phyloP scores from a whole-genome alignment of 148 eudicot species.

The Cornus suecica region DNA sequence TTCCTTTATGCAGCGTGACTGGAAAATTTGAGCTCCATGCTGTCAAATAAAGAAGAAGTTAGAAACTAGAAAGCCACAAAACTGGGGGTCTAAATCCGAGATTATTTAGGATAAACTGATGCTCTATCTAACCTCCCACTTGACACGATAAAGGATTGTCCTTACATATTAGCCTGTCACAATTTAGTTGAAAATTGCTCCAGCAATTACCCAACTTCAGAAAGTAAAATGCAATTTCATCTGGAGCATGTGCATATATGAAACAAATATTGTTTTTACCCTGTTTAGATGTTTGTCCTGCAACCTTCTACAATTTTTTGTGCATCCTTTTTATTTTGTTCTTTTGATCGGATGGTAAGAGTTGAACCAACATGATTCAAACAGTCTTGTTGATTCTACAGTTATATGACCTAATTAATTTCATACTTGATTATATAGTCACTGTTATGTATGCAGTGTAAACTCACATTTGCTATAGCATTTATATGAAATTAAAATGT shows the following conservation, averaged over 20 bases:
- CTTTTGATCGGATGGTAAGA: not conserved
- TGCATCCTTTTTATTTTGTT: too few species aligned
- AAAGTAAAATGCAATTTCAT: not conserved
- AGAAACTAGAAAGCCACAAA: not conserved
- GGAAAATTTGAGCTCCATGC: not conserved
- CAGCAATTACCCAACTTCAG: not conserved
- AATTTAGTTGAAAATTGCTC: not conserved
- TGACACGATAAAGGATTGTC: not conserved
- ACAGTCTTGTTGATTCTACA: constrained; percentile 4
- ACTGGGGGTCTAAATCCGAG: not conserved
- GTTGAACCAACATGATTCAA: not conserved
- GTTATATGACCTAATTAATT: not conserved
- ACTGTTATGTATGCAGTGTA: not conserved
- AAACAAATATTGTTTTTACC: too few species aligned
- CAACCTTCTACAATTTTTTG: too few species aligned
- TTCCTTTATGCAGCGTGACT: not conserved
- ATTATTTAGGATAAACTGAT: too few species aligned
- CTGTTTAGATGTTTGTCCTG: too few species aligned
- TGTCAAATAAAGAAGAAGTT: not conserved
- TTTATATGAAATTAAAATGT: too few species aligned
- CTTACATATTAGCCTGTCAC: not conserved
- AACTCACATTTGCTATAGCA: too few species aligned
- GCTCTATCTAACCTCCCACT: too few species aligned
- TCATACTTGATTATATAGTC: not conserved
- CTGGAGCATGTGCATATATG: not conserved